Conservation (phyloP, 495 filamentous ascomycete genomes). For the Hamigera avellanea region DNA sequence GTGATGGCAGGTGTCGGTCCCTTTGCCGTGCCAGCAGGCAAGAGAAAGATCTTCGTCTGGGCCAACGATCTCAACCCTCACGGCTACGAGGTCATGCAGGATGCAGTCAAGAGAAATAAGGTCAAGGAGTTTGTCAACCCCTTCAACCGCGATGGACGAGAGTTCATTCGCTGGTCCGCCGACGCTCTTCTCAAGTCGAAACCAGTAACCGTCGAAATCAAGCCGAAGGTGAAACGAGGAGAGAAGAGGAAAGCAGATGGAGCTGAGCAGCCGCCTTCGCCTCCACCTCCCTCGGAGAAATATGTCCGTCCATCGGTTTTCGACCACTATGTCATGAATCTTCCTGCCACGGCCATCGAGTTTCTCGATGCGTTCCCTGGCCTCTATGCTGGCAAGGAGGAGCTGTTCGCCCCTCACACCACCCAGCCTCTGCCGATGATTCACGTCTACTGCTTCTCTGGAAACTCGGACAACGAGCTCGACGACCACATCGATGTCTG, state of each 20-base stretch:
- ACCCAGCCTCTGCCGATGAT: conserved; percentile 58
- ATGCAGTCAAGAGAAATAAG: conserved; percentile 68
- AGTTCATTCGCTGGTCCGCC: conserved; percentile 64
- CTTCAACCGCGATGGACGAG: conserved; percentile 67
- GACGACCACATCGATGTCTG: conserved; percentile 53
- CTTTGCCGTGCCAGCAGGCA: conserved; percentile 86
- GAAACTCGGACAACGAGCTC: conserved; percentile 59
- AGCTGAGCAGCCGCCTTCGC: conserved; percentile 16
- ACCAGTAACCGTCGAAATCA: conserved; percentile 34
- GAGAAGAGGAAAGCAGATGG: conserved; percentile 8
- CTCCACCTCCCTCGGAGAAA: conserved; percentile 26
- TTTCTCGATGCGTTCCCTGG: conserved; percentile 83
- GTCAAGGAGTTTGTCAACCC: conserved; percentile 63
- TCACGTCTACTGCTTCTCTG: conserved; percentile 84
- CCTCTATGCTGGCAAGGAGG: conserved; percentile 57
- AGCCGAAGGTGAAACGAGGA: conserved; percentile 13
- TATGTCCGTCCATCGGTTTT: conserved; percentile 54
- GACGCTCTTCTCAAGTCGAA: conserved; percentile 43
- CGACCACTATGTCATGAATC: conserved; percentile 92
- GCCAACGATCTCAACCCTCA: conserved; percentile 96
- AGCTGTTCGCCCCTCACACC: conserved; percentile 51
- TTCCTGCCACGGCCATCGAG: conserved; percentile 74
- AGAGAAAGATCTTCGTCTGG: conserved; percentile 85
- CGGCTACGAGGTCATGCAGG: conserved; percentile 56
- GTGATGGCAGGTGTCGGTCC: conserved; percentile 97